Evolutionary conservation across 1,139 yeast genomes (phyloP).

Genomic region (Hansenula anomala): DNA sequence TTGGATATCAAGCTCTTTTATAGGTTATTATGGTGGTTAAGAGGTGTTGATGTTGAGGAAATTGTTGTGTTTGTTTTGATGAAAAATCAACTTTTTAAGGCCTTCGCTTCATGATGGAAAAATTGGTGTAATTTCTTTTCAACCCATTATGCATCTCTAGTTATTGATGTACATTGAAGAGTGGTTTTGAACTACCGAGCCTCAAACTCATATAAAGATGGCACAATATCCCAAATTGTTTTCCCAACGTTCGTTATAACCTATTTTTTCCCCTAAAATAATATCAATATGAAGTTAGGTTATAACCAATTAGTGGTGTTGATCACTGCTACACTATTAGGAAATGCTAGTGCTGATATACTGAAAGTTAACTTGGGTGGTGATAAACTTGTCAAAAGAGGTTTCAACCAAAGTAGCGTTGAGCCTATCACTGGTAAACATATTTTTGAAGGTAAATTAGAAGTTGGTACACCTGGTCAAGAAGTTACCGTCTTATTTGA

Average conservation of each 20-base stretch:
- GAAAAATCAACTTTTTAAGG: too few species aligned
- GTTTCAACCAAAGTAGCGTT: neutral
- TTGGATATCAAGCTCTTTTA: too few species aligned
- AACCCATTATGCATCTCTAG: too few species aligned
- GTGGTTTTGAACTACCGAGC: too few species aligned
- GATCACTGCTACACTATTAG: neutral
- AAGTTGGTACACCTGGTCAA: conserved; percentile 47
- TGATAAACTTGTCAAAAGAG: neutral
- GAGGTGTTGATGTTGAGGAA: too few species aligned
- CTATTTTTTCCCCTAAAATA: too few species aligned
- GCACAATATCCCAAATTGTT: neutral
- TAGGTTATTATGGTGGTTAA: too few species aligned
- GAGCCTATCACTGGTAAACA: neutral
- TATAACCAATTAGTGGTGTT: neutral
- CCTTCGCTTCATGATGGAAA: too few species aligned
- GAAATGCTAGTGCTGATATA: neutral
- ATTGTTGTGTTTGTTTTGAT: too few species aligned
- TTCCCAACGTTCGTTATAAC: too few species aligned
- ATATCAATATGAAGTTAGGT: neutral
- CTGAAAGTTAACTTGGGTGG: neutral
- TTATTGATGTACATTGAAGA: too few species aligned
- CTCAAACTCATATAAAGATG: neutral
- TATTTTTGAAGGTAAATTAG: conserved; percentile 24
- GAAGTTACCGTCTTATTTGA: conserved; percentile 44
- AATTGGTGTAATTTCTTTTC: too few species aligned